Base-by-base conservation (phyloP, 805 yeast species). In the Lachancea cidri region DNA sequence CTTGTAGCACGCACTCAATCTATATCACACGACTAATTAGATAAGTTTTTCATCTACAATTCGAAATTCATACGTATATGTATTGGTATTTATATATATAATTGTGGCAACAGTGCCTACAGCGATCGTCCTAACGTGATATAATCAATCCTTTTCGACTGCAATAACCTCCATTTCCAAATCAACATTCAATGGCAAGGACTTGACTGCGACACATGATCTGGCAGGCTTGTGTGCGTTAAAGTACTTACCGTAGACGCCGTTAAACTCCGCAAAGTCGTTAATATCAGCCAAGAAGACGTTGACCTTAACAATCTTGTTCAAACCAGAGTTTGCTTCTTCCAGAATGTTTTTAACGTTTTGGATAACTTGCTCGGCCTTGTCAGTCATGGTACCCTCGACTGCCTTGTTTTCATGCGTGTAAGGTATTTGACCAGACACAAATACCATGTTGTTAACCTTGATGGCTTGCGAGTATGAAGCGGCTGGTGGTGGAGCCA, bases 401-500 rank as follows among this genome's bases (percentile, higher is more conserved):
- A 88, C 78, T 50, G 83, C 82, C 67, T 81, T 80, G 62, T 84
- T 85, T 5, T 83, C 86, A 31, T 89, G 74, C 29, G 91, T 87
- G 72, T 79, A 77, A 41, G 98, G 97, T 47, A 93, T 82, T 70
- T 93, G 98, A 42, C 98, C 98, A 40, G 96, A 86, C 44, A 93
- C 87, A 64, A 83, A 93, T 62, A 93, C 67, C 64, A 87, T 79
- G 46, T 95, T 77, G 65, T 86, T 86, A 55, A 81, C 95, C 70
- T 85, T 88, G 65, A 89, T 77, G 36, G 98, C 98, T 67, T 93
- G 98, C 20, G 96, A 86, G 67, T 91, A 91, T 11, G 96, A 79
- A 29, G 96, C 98, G 31, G 96, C 96, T 46, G 98, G 96, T 44
- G 95, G 88, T 52, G 98, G 98, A 29, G 98, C 96, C 52, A 71